Evolutionary conservation across 2,329 filamentous ascomycete genomes (phyloP), one percentile per base, ranked within the genome.

Genomic region (Leptographium radiaticola): DNA sequence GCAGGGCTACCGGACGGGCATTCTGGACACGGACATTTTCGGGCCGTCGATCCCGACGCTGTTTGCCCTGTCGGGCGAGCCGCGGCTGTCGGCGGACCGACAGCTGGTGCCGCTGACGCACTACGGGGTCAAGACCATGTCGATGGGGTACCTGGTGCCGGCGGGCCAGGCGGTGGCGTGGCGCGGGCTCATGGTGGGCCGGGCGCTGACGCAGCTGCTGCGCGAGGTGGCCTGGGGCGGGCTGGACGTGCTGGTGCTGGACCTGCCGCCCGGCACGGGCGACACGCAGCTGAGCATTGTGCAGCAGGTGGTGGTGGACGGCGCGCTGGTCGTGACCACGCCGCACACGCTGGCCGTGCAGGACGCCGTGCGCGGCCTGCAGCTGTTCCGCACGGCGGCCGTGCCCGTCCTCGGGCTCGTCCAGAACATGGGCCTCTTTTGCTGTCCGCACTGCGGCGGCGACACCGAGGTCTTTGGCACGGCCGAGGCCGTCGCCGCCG

Each of bases 111-210:
- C 93, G 0, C 71, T 98, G 30, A 89, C 87, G 25, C 95, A 95
- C 65, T 97, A 97, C 71, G 93, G 93, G 43, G 79, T 98, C 54
- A 94, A 94, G 69, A 94, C 89, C 53, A 98, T 98, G 93, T 96
- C 90, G 0, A 97, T 98, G 87, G 93, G 93, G 50, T 97, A 95
- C 60, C 77, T 98, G 1, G 82, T 95, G 1, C 80, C 80, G 20
- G 84, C 89, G 59, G 77, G 82, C 12, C 86, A 87, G 6, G 88
- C 90, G 0, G 86, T 98, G 16, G 90, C 93, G 36, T 98, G 93
- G 93, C 82, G 93, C 51, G 93, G 93, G 0, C 78, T 95, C 2
- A 96, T 98, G 90, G 87, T 97, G 15, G 94, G 95, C 77, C 98
- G 97, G 65, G 93, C 93, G 0, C 77, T 98, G 59, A 90, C 96